Base-by-base conservation (phyloP, 164 flowering plant genomes). In the Kingdonia uniflora region DNA sequence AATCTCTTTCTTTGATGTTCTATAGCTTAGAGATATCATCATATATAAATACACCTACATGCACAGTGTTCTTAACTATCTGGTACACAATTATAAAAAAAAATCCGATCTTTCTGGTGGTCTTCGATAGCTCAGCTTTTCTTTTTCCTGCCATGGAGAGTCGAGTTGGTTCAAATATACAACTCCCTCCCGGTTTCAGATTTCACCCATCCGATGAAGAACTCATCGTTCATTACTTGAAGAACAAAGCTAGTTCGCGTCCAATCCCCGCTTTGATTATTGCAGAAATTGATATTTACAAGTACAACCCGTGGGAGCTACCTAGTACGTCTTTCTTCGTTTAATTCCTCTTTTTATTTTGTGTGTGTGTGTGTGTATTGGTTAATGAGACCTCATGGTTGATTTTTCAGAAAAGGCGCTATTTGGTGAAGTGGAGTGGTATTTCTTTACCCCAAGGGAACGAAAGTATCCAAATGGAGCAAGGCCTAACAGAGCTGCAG, bases 391-490 rank as follows among this genome's bases (percentile, higher is more conserved):
- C 17, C 0, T 51, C 14, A 5, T 37, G n/a, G 21, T 19, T 15
- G 1, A 39, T 42, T 49, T 25, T 56, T 6, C 73, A 76, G 84
- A 55, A 41, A 71, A 71, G 55, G 71, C 80, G 46, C 46, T 63
- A 50, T 74, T 67, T 53, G 83, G 80, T n/a, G 77, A 79, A n/a
- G 70, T 68, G 19, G 82, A 80, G 53, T 77, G 81, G 81, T 80
- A 66, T 39, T 76, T 79, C 60, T 79, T 76, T 62, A 74, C 61
- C 41, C 79, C 78, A 17, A 70, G 84, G 48, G 74, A 71, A 19
- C 51, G 79, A 41, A 79, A 79, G 61, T 79, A 76, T 54, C 79
- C 77, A 0, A 74, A 74, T 25, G 80, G 80, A 16, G 62, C 19
- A 1, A 66, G 84, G 52, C 79, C 84, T 5, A 76, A 79, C 16